phyloP scores from a whole-genome alignment of 1,284 basidiomycete species.

The Malassezia equina region DNA sequence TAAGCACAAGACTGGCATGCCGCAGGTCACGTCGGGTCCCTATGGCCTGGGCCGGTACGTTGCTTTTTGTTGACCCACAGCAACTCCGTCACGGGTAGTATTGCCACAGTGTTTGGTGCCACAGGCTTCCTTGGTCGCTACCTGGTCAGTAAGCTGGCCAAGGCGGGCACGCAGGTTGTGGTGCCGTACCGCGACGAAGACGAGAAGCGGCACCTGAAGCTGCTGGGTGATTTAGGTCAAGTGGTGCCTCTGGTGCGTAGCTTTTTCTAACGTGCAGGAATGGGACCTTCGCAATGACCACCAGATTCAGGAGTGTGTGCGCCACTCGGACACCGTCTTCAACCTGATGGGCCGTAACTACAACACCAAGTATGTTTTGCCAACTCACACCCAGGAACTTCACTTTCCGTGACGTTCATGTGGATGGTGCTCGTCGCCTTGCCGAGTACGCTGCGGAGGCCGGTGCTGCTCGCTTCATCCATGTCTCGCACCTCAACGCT shows the following conservation, averaged over 20 bases:
- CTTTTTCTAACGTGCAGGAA: conserved; percentile 51
- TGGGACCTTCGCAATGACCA: conserved; percentile 80
- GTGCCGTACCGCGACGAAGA: conserved; percentile 94
- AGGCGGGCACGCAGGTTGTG: conserved; percentile 84
- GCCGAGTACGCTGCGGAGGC: conserved; percentile 67
- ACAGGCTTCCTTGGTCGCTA: conserved; percentile 93
- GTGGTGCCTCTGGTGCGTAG: conserved; percentile 65
- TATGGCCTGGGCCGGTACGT: conserved; percentile 44
- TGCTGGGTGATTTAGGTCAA: conserved; percentile 92
- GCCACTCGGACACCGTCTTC: conserved; percentile 95
- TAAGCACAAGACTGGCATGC: conserved; percentile 44
- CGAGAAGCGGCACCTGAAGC: conserved; percentile 77
- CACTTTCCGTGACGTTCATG: conserved; percentile 66
- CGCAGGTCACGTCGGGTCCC: conserved; percentile 40
- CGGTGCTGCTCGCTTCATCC: conserved; percentile 77
- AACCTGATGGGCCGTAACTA: conserved; percentile 81
- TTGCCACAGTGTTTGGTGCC: conserved; percentile 90
- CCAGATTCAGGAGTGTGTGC: conserved; percentile 84
- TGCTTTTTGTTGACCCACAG: conserved; percentile 12
- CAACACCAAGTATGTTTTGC: conserved; percentile 66
- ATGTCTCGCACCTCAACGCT: conserved; percentile 92
- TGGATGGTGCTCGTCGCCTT: conserved; percentile 58
- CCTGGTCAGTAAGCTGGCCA: conserved; percentile 61
- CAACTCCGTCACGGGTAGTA: conserved; percentile 53
- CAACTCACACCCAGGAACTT: conserved; percentile 59